A percentile compares a stretch with the other conserved stretches of the same genome.
These are phyloP conservation scores for Podospora fimiseda DNA, from an alignment of 495 filamentous ascomycete genomes.

Conservation along the genomic window DNA sequence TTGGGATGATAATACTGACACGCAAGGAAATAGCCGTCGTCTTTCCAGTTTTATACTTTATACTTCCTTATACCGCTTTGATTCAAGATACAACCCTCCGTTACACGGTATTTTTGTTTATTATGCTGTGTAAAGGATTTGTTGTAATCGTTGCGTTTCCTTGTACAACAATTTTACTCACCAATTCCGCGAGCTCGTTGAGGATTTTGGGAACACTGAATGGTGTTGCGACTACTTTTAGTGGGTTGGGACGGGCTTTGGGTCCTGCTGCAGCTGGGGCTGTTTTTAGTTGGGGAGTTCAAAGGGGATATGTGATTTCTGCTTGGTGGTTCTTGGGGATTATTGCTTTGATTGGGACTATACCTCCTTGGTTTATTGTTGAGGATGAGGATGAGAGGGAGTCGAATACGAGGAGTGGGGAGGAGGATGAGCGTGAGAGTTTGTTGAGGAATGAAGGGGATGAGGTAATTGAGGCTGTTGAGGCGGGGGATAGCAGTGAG, in stretches of 20 bases:
- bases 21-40: no score
- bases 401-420: neutral
- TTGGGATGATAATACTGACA: no score
- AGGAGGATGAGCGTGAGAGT: neutral
- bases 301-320: conserved; percentile 62
- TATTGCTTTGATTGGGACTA: conserved; percentile 53
- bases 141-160: conserved; percentile 78
- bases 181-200: conserved; percentile 73
- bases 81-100: conserved; percentile 38
- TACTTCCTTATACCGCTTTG: conserved; percentile 67
- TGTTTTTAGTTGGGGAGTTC: conserved; percentile 64
- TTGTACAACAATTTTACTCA: conserved; percentile 80
- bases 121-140: conserved; percentile 64
- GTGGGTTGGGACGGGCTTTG: conserved; percentile 66
- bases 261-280: conserved; percentile 66
- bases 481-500: neutral
- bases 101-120: conserved; percentile 41
- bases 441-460: neutral
- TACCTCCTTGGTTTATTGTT: conserved; percentile 63
- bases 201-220: conserved; percentile 81
- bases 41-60: conserved; percentile 67
- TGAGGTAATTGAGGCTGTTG: neutral
- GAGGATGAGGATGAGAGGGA: conserved; percentile 67
- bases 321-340: conserved; percentile 70
- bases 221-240: conserved; percentile 74